Evolutionary conservation across 257 asterid species (phyloP), one percentile per base, ranked within the genome.

Genomic region (Solanum etuberosum): DNA sequence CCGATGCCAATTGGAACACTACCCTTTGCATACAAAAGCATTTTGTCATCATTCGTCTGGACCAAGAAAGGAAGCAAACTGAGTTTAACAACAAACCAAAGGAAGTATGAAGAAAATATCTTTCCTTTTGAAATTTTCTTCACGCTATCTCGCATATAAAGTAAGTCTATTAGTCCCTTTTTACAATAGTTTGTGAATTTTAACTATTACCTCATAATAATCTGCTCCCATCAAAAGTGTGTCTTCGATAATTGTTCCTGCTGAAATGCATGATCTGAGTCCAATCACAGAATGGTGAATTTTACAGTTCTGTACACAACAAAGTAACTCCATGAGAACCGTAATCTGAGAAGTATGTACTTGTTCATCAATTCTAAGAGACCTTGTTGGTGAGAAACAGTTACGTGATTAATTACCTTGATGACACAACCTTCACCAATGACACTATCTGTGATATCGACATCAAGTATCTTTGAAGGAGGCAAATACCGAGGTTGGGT

Each of bases 391-490:
- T 65, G 34, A 11, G 76, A 72, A 86, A 48, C 35, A 83, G 31
- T 48, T 43, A 15, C 3, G 15, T 5, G 78, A 85, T 86, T n/a
- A 37, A 83, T 89, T 89, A 93, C 99, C 98, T 95, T 94, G 90
- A 94, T 96, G 70, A 96, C 98, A 76, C 99, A 96, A 31, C 98
- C 99, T 90, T 96, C 98, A 80, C 99, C 99, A 88, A 96, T 94
- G 87, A 96, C 98, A 65, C 98, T 95, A 86, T 96, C 96, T 21
- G 98, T 95, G 85, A 96, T 96, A 90, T 96, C 99, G 83, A 96
- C 98, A 93, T 96, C 95, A 85, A 96, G 93, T 98, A 96, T 96
- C 93, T 96, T 96, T 72, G 98, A 96, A 85, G 99, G 98, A 87
- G 99, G 98, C 86, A 96, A 90, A 87, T 95, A 96, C 43, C 99